A percentile compares a stretch with the other conserved stretches of the same genome.
phyloP scores from a whole-genome alignment of 768 basidiomycete species.

The Pleurotus sapidus region DNA sequence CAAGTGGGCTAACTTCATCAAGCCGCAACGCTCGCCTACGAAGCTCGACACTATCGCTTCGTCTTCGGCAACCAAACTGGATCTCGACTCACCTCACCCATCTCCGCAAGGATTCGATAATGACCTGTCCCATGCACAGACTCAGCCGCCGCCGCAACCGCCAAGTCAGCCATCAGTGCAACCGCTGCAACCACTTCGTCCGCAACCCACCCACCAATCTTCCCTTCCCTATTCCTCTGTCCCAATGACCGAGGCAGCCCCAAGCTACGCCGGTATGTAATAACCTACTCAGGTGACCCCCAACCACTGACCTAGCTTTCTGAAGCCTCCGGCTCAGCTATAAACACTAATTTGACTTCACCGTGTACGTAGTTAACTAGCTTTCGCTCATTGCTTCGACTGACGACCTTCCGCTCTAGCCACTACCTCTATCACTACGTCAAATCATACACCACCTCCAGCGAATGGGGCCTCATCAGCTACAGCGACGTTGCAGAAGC shows the following conservation, averaged over 20 bases:
- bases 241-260: neutral
- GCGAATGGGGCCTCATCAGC: constrained; percentile 30
- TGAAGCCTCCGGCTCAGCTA: neutral
- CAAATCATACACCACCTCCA: constrained; percentile 26
- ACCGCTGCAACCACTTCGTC: constrained; percentile 12
- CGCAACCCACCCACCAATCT: constrained; percentile 20
- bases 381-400: neutral
- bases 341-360: neutral
- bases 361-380: neutral
- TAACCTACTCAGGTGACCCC: neutral
- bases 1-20: constrained; percentile 84
- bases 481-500: constrained; percentile 36
- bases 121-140: constrained; percentile 46
- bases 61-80: constrained; percentile 72
- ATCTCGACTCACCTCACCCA: constrained; percentile 73
- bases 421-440: constrained; percentile 27
- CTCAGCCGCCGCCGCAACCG: constrained; percentile 7
- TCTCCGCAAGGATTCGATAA: constrained; percentile 81
- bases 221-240: constrained; percentile 8
- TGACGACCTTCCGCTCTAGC: constrained; percentile 14
- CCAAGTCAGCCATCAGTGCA: constrained; percentile 12
- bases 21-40: constrained; percentile 78
- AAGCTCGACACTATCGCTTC: constrained; percentile 44
- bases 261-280: neutral
- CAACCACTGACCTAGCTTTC: too few relatives aligned